These are phyloP conservation scores for Clonostachys byssicola DNA, from an alignment of 2,329 filamentous ascomycete genomes.

Conservation along the genomic window DNA sequence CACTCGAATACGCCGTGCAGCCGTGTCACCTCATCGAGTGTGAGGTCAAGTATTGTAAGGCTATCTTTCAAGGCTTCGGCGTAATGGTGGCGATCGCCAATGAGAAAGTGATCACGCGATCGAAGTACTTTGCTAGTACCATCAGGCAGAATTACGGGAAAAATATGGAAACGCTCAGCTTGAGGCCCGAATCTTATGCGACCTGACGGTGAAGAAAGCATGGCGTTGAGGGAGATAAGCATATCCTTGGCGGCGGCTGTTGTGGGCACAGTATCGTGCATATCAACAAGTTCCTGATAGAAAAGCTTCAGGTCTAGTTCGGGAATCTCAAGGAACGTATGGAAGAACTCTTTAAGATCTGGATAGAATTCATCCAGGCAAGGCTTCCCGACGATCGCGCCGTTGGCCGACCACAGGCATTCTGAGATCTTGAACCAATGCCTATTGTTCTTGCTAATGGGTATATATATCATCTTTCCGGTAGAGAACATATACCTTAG, in stretches of 20 bases:
- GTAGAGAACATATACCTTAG: too few relatives aligned
- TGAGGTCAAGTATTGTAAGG: conserved; percentile 21
- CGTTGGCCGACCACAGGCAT: conserved; percentile 18
- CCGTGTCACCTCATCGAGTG: conserved; percentile 14
- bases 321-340: conserved; percentile 12
- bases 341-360: conserved; percentile 13
- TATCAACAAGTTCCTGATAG: conserved; percentile 11
- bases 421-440: conserved; percentile 11
- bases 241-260: conserved; percentile 12
- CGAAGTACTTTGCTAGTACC: conserved; percentile 7
- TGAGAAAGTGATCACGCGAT: conserved; percentile 4
- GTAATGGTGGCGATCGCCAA: conserved; percentile 19
- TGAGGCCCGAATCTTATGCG: background rate
- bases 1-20: conserved; percentile 19
- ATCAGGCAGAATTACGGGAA: background rate
- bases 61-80: conserved; percentile 10
- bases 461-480: background rate
- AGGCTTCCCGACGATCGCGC: conserved; percentile 9
- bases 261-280: background rate
- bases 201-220: conserved; percentile 6
- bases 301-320: conserved; percentile 14
- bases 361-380: conserved; percentile 11
- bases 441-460: background rate
- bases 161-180: background rate
- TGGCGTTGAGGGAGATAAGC: conserved; percentile 16